Conservation (phyloP, 257 asterid species). For the Solanum medicagineum region DNA sequence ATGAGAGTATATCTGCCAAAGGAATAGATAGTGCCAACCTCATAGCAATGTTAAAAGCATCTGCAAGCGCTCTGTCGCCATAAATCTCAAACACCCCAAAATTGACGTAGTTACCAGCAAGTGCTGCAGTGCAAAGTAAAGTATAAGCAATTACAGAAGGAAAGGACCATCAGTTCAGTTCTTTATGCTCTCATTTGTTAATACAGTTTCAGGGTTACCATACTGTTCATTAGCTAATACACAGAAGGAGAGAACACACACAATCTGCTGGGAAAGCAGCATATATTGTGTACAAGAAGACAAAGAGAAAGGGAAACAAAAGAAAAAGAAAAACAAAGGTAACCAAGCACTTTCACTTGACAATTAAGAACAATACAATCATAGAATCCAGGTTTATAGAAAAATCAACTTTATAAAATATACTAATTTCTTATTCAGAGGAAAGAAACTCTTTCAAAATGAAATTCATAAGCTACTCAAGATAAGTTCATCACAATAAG, state of each 20-base stretch:
- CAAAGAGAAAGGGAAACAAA: neutral
- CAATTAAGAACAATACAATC: neutral
- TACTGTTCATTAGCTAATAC: neutral
- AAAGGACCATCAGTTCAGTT: neutral
- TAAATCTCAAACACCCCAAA: constrained; percentile 97
- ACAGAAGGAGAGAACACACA: neutral
- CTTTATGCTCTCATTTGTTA: neutral
- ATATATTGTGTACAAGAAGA: neutral
- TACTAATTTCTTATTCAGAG: neutral
- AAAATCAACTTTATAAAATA: neutral
- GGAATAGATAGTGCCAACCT: constrained; percentile 88
- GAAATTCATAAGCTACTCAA: neutral
- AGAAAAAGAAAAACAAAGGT: neutral
- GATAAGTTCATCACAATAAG: neutral
- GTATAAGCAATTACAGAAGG: neutral
- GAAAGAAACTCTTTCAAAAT: neutral
- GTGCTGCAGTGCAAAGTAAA: constrained; percentile 41
- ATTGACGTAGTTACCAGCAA: constrained; percentile 92
- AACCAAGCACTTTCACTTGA: neutral
- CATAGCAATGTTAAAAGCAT: constrained; percentile 82
- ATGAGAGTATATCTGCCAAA: constrained; percentile 75
- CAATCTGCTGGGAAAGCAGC: neutral
- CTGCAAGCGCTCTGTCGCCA: constrained; percentile 98
- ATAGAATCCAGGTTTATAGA: neutral
- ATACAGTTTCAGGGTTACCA: neutral